Conservation (phyloP, 495 filamentous ascomycete genomes). For the Xylaria intraflava region DNA sequence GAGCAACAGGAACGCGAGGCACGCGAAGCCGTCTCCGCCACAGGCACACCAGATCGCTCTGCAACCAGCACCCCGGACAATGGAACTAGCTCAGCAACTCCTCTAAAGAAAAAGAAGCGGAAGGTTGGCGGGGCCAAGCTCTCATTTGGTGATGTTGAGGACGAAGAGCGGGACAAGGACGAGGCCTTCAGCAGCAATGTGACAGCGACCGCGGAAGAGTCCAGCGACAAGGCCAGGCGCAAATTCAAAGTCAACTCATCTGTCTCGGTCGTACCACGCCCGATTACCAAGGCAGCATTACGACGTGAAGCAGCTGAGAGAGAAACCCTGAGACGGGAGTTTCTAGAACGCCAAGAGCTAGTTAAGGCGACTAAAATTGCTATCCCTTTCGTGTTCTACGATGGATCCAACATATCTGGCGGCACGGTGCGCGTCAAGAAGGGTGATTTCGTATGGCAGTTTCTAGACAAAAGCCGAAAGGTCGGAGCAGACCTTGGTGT, state of each 20-base stretch:
- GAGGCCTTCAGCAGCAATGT: background rate
- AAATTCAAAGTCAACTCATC: slow-evolving; percentile 56
- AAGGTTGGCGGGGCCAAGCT: slow-evolving; percentile 27
- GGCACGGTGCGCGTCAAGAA: slow-evolving; percentile 82
- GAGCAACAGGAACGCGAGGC: slow-evolving; percentile 86
- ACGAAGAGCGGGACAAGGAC: slow-evolving; percentile 18
- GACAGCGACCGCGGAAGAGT: slow-evolving; percentile 29
- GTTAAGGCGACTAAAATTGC: slow-evolving; percentile 85
- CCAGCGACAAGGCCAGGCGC: slow-evolving; percentile 45
- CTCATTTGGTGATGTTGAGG: slow-evolving; percentile 36
- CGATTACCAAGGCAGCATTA: slow-evolving; percentile 78
- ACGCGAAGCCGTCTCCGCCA: slow-evolving; percentile 50
- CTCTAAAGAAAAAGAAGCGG: slow-evolving; percentile 31
- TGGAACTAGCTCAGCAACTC: slow-evolving; percentile 26
- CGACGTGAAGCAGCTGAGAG: slow-evolving; percentile 73
- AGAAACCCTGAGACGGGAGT: slow-evolving; percentile 79
- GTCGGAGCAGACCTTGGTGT: slow-evolving; percentile 79
- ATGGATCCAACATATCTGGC: slow-evolving; percentile 90
- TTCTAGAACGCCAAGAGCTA: slow-evolving; percentile 71
- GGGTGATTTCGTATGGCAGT: slow-evolving; percentile 84
- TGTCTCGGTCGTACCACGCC: slow-evolving; percentile 64
- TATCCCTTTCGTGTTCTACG: slow-evolving; percentile 96
- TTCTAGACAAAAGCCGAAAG: slow-evolving; percentile 83
- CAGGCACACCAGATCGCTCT: slow-evolving; percentile 34
- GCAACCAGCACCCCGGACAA: slow-evolving; percentile 35